phyloP scores from a whole-genome alignment of 129 eudicot genomes.

The Lactuca sativa region DNA sequence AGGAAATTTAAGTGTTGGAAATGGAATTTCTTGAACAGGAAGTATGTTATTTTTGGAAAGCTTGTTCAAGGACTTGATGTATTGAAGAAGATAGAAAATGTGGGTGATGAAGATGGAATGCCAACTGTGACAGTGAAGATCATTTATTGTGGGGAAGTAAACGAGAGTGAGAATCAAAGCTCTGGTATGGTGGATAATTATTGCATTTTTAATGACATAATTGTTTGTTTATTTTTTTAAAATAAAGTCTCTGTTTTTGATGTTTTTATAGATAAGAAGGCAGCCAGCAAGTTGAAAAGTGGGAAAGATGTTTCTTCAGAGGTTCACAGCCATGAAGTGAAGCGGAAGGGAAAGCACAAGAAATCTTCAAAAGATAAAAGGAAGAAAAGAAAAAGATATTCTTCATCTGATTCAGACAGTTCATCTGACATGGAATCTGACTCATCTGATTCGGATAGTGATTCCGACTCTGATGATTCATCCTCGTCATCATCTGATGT shows the following conservation, averaged over 20 bases:
- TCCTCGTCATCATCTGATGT: conserved; percentile 69
- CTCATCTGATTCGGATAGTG: conserved; percentile 70
- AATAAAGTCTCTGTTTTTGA: conserved; percentile 10
- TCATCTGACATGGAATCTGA: conserved; percentile 66
- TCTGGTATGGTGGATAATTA: conserved; percentile 38
- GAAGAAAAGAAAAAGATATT: conserved; percentile 62
- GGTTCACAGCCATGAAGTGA: conserved; percentile 48
- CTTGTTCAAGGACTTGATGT: conserved; percentile 81
- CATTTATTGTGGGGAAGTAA: conserved; percentile 70
- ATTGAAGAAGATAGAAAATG: conserved; percentile 77
- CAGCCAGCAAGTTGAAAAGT: conserved; percentile 39
- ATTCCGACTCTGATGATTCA: conserved; percentile 56
- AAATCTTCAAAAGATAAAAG: conserved; percentile 62
- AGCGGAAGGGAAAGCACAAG: conserved; percentile 63
- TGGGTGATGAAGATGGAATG: conserved; percentile 81
- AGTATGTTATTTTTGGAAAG: conserved; percentile 75
- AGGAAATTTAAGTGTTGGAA: neutral
- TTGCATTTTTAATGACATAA: neutral
- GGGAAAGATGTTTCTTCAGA: conserved; percentile 62
- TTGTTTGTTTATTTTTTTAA: neutral
- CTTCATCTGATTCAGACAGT: conserved; percentile 68
- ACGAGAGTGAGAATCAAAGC: conserved; percentile 52
- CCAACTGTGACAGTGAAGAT: conserved; percentile 82
- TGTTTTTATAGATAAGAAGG: conserved; percentile 45
- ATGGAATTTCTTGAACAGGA: conserved; percentile 51